phyloP scores from a whole-genome alignment of 75 land plant genomes.

The Picea sitchensis region DNA sequence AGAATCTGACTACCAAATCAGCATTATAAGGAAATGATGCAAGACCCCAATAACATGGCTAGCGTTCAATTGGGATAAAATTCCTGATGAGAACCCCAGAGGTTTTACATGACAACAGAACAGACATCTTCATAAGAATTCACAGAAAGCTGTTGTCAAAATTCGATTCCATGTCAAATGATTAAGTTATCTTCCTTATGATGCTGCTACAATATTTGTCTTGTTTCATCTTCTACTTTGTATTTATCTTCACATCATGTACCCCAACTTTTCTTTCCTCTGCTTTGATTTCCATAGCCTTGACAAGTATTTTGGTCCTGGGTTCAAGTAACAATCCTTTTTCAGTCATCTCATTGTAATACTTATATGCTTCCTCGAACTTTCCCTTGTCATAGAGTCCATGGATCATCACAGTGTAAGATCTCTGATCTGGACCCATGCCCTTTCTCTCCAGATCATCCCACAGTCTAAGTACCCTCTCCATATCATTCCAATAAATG shows the following conservation, averaged over 20 bases:
- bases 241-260: background rate
- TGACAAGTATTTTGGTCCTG: slow-evolving; percentile 43
- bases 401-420: slow-evolving; percentile 62
- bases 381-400: slow-evolving; percentile 39
- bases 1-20: background rate
- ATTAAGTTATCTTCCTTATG: no score
- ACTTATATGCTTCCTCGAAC: slow-evolving; percentile 28
- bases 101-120: background rate
- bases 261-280: slow-evolving; percentile 5
- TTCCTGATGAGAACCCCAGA: background rate
- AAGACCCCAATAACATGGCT: slow-evolving; percentile 4
- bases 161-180: no score
- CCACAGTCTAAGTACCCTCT: slow-evolving; percentile 28
- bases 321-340: slow-evolving; percentile 57
- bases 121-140: background rate
- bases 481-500: slow-evolving; percentile 26
- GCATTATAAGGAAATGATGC: slow-evolving; percentile 2
- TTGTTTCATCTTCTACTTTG: no score
- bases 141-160: no score
- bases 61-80: background rate
- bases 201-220: no score
- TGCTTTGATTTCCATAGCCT: slow-evolving; percentile 33
- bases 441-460: slow-evolving; percentile 48
- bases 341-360: slow-evolving; percentile 36
- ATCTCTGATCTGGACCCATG: slow-evolving; percentile 49